These are phyloP conservation scores for Globisporangium cystogenes DNA, from an alignment of 352 stramenopile species.

Conservation along the genomic window DNA sequence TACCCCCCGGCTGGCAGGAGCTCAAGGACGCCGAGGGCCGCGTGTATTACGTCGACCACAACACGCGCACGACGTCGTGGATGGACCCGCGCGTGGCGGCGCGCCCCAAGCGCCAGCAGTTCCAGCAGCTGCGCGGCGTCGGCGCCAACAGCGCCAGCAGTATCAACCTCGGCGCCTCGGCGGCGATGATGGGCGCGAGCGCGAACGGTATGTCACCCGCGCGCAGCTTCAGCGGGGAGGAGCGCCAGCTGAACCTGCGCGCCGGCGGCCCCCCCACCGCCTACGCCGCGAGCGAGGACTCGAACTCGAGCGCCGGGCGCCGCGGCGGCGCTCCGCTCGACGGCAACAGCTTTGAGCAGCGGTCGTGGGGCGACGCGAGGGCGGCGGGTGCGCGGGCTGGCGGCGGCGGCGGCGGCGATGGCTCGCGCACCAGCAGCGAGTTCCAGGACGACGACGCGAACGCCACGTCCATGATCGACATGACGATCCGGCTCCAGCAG, in stretches of 20 bases:
- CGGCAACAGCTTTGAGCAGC: background rate
- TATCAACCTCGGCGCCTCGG: background rate
- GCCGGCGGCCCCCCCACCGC: background rate
- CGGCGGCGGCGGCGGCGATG: too few species aligned
- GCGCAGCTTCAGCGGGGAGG: background rate
- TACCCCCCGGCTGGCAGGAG: conserved; percentile 77
- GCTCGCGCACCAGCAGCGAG: background rate
- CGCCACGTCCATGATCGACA: conserved; percentile 5
- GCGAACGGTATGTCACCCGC: conserved; percentile 10
- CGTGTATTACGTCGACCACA: conserved; percentile 85
- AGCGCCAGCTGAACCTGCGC: background rate
- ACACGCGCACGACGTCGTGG: conserved; percentile 68
- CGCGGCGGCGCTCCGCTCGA: background rate
- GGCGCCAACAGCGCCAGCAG: conserved; percentile 6
- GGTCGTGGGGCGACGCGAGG: background rate
- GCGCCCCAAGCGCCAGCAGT: background rate
- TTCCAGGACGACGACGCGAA: background rate
- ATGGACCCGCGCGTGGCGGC: conserved; percentile 62
- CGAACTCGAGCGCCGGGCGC: conserved; percentile 7
- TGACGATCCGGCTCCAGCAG: conserved; percentile 1
- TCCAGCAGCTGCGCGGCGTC: background rate
- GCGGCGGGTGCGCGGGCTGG: too few species aligned
- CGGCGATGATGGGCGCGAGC: background rate
- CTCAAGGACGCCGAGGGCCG: conserved; percentile 65
- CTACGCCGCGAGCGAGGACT: conserved; percentile 11